Base-by-base conservation (phyloP, 1,284 basidiomycete genomes). In the Ceratobasidium sp. region DNA sequence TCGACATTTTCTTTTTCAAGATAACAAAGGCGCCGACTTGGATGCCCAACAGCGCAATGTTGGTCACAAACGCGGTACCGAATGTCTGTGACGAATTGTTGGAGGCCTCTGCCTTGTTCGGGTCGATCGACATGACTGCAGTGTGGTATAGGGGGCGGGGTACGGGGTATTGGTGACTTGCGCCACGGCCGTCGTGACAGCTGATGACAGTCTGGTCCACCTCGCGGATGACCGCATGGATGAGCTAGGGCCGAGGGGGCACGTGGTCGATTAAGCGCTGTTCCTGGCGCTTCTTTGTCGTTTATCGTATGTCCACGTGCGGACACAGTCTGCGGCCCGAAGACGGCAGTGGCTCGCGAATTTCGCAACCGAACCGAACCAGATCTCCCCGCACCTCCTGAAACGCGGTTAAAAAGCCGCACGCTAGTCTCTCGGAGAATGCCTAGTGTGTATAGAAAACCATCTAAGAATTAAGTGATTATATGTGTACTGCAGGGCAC, bases 21-120 rank as follows among this genome's bases (percentile, higher is more conserved):
- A 74, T 44, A 38, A 74, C 46, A 64, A 74, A 74, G 38, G 59
- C 71, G 23, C 59, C 71, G 35, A 74, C 71, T 54, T 74, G 59
- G 18, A 74, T 52, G 48, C 41, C 59, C 1, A 74, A 59, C 33
- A 74, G 38, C 30, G 46, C 46, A 74, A 74, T 54, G 27, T 74
- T 74, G 27, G 71, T 64, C 57, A 74, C 71, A 54, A 74, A 74
- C 38, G 71, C 71, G 23, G 71, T 74, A 16, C 71, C 71, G 44
- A 74, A 74, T 33, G 71, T 74, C n/a, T 48, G 71, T 44, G 71
- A 62, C 59, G 71, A 64, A 46, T 74, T 74, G 57, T 52, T 74
- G 2, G 57, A 12, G 5, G 71, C 64, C 20, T 30, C 23, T 1
- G 71, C 71, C 59, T 74, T 74, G 27, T 38, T 38, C n/a, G 71